These are phyloP conservation scores for Agaricus blazei DNA, from an alignment of 768 basidiomycete species.

Conservation along the genomic window DNA sequence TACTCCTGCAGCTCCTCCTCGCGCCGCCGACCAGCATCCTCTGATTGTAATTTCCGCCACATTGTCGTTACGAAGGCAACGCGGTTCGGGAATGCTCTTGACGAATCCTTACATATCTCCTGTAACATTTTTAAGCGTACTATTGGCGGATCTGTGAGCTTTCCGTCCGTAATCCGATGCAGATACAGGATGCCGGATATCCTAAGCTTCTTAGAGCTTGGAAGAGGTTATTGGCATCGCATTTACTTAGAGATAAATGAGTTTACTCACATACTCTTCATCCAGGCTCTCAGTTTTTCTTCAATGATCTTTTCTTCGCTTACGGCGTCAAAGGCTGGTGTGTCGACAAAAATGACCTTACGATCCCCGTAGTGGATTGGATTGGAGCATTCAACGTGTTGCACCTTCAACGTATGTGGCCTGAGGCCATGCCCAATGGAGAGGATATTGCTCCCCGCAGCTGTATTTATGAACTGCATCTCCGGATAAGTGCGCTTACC, in stretches of 20 bases:
- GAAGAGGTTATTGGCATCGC: not conserved
- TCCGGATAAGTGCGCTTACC: not conserved
- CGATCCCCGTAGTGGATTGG: not conserved
- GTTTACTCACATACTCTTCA: constrained; percentile 11
- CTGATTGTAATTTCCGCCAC: constrained; percentile 9
- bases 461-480: constrained; percentile 14
- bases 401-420: constrained; percentile 7
- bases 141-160: constrained; percentile 11
- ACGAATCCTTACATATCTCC: constrained; percentile 1
- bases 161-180: constrained; percentile 12
- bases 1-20: constrained; percentile 7
- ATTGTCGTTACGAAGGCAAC: constrained; percentile 14
- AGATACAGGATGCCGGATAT: constrained; percentile 14
- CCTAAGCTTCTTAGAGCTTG: constrained; percentile 9
- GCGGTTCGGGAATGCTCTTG: constrained; percentile 5
- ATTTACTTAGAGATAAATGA: too few species aligned
- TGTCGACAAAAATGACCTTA: constrained; percentile 13
- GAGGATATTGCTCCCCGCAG: constrained; percentile 1
- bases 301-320: constrained; percentile 9
- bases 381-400: constrained; percentile 8
- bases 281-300: constrained; percentile 9
- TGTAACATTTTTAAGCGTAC: constrained; percentile 7
- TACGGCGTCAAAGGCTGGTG: constrained; percentile 11
- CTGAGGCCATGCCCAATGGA: constrained; percentile 1
- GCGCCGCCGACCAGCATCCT: not conserved